Conservation (phyloP, 2,329 filamentous ascomycete genomes). For the Arthrocladium fulminans region DNA sequence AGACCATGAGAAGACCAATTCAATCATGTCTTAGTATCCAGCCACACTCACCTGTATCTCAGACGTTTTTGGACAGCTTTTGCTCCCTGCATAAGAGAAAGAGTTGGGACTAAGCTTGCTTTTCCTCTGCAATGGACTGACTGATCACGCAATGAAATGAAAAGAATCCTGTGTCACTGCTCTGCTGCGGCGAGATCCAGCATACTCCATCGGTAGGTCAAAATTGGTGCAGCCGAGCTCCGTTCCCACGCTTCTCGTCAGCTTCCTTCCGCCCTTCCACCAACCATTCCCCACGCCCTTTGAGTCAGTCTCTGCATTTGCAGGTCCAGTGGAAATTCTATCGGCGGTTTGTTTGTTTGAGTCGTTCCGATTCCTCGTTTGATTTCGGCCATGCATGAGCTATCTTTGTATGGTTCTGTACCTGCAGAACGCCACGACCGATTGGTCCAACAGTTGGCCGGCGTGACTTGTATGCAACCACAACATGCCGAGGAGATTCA, state of each 20-base stretch:
- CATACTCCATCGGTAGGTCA: not conserved
- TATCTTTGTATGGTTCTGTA: conserved; percentile 53
- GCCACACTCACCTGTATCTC: not conserved
- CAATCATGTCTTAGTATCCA: not conserved
- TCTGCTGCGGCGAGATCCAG: no score
- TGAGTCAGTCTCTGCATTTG: not conserved
- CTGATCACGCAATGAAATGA: not conserved
- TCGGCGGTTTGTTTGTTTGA: no score
- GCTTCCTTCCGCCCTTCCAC: no score
- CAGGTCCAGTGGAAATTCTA: not conserved
- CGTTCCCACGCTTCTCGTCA: not conserved
- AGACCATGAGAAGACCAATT: not conserved
- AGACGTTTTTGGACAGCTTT: not conserved
- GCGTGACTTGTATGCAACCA: conserved; percentile 54
- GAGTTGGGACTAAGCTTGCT: not conserved
- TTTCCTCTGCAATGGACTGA: not conserved
- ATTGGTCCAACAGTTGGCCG: conserved; percentile 53
- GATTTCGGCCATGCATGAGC: conserved; percentile 47
- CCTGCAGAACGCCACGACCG: conserved; percentile 49
- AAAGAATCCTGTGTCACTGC: not conserved
- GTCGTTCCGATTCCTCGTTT: no score
- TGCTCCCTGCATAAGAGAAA: not conserved
- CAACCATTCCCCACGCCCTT: not conserved
- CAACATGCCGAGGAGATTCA: conserved; percentile 45
- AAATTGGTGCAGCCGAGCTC: not conserved